phyloP scores from a whole-genome alignment of 371 early-diverging fungal genomes.

The Syncephalastrum contaminatum region DNA sequence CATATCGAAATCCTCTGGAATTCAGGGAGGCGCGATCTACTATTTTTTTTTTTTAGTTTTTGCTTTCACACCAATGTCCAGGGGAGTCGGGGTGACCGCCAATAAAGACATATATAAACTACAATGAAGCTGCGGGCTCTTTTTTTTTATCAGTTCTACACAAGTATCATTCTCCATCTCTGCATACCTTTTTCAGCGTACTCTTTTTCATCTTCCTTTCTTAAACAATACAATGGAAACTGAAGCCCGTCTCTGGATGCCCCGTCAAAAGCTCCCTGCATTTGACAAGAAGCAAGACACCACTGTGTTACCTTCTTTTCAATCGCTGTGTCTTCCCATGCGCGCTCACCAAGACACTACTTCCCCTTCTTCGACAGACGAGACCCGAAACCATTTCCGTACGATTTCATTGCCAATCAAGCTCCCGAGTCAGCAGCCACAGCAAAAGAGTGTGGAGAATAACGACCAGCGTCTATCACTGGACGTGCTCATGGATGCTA shows the following conservation, averaged over 20 bases:
- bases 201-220: no score
- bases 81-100: not conserved
- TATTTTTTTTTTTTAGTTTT: slow-evolving; percentile 12
- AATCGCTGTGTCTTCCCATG: slow-evolving; percentile 11
- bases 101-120: no score
- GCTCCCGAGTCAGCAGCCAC: slow-evolving; percentile 28
- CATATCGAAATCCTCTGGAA: slow-evolving; percentile 44
- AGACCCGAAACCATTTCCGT: slow-evolving; percentile 27
- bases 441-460: not conserved
- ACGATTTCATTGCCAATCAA: slow-evolving; percentile 36
- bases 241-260: slow-evolving; percentile 14
- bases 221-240: no score
- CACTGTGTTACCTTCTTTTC: slow-evolving; percentile 25
- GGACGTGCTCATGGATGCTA: slow-evolving; percentile 42
- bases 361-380: slow-evolving; percentile 4
- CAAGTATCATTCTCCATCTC: no score
- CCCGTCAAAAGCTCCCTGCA: not conserved
- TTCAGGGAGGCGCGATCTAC: slow-evolving; percentile 20
- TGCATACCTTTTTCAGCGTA: no score
- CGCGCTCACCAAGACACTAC: slow-evolving; percentile 2
- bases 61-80: slow-evolving; percentile 8
- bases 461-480: slow-evolving; percentile 27
- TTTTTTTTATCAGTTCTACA: no score
- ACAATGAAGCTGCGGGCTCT: no score
- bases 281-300: slow-evolving; percentile 10